Conservation (phyloP, 768 basidiomycete species). For the Pluteus cervinus region DNA sequence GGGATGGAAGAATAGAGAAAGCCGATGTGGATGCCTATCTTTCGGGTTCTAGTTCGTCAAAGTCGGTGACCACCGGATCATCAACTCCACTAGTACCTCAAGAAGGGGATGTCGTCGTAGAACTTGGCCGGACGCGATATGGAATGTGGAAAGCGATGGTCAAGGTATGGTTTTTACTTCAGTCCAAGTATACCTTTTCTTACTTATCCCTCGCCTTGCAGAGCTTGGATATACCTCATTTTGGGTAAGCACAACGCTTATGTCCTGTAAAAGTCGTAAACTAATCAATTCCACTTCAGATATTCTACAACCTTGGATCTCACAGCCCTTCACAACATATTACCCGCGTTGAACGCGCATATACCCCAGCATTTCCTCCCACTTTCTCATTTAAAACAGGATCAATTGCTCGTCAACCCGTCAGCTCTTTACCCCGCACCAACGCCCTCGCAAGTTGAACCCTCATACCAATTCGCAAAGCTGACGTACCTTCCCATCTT, state of each 20-base stretch:
- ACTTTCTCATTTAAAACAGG: background rate
- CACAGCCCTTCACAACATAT: conserved; percentile 55
- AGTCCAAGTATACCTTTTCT: background rate
- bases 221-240: conserved; percentile 85
- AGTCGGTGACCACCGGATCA: background rate
- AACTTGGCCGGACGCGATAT: conserved; percentile 69
- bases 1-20: conserved; percentile 69
- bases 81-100: background rate
- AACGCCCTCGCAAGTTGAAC: conserved; percentile 35
- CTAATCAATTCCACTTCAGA: conserved; percentile 24
- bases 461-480: conserved; percentile 50
- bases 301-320: conserved; percentile 75
- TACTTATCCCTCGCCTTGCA: conserved; percentile 18
- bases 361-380: conserved; percentile 55
- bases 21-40: conserved; percentile 66
- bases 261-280: background rate
- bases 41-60: conserved; percentile 9
- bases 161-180: conserved; percentile 40
- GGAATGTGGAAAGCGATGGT: conserved; percentile 91
- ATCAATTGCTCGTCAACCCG: conserved; percentile 27
- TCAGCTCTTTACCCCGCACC: conserved; percentile 34
- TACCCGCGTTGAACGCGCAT: conserved; percentile 60
- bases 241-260: conserved; percentile 45
- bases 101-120: conserved; percentile 51
- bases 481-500: conserved; percentile 82